Conservation (phyloP, 176 grass and related monocot species). For the Puccinellia tenuiflora region DNA sequence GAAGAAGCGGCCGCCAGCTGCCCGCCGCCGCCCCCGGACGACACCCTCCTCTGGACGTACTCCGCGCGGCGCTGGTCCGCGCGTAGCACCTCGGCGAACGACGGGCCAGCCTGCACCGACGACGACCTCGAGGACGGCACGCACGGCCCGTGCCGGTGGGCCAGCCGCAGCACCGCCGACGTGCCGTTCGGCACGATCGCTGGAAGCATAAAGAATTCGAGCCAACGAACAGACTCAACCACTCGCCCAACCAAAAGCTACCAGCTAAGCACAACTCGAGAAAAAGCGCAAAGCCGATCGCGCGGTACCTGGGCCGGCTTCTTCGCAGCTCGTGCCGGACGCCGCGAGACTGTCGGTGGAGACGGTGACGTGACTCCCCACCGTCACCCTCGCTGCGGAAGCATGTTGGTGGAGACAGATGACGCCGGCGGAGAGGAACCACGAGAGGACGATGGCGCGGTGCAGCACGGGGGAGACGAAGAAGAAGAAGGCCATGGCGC, state of each 20-base stretch:
- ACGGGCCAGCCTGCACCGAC: neutral
- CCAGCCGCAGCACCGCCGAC: conserved; percentile 40
- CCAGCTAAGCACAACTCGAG: neutral
- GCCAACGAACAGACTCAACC: neutral
- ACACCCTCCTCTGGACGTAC: conserved; percentile 39
- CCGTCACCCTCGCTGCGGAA: too few species aligned
- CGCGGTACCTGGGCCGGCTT: conserved; percentile 14
- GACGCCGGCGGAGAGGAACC: neutral
- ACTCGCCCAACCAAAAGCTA: neutral
- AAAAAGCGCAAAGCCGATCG: neutral
- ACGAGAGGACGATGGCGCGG: conserved; percentile 4
- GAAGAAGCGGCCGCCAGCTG: conserved; percentile 1
- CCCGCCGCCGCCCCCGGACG: neutral
- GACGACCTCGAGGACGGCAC: conserved; percentile 19
- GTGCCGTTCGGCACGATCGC: conserved; percentile 12
- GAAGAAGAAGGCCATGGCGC: conserved; percentile 13
- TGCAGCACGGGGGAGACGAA: neutral
- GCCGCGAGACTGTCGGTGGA: conserved; percentile 20
- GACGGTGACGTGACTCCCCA: conserved; percentile 30
- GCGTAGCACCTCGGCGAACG: conserved; percentile 42
- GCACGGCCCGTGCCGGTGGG: conserved; percentile 69
- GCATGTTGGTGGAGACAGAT: conserved; percentile 9
- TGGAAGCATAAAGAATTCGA: neutral
- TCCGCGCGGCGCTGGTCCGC: conserved; percentile 56
- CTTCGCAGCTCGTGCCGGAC: conserved; percentile 4